Percentiles rank a stretch among this genome's conserved stretches.
Evolutionary conservation across 768 basidiomycete species (phyloP).

Genomic region (Russula ochroleuca): DNA sequence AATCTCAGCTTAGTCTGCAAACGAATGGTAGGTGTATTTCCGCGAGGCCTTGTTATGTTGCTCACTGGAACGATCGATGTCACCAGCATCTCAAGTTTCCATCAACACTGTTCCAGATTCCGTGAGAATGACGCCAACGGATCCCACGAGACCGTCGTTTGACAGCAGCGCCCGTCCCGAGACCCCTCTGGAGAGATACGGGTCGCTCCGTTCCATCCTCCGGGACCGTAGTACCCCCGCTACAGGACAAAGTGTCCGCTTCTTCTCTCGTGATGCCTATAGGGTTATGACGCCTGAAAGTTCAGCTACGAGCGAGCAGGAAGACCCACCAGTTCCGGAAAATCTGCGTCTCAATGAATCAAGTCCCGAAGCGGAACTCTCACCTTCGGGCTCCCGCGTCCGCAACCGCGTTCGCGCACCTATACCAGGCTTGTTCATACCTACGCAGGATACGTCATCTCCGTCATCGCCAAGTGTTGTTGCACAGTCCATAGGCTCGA

Average conservation of each 20-base stretch:
- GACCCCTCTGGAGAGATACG: conserved; percentile 39
- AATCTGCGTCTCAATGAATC: conserved; percentile 31
- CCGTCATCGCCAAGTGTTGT: conserved; percentile 24
- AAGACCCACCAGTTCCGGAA: conserved; percentile 32
- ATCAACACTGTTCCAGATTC: conserved; percentile 34
- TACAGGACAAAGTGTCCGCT: conserved; percentile 74
- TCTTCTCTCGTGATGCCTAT: conserved; percentile 68
- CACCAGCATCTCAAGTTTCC: conserved; percentile 21
- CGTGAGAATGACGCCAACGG: conserved; percentile 29
- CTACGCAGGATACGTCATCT: conserved; percentile 22
- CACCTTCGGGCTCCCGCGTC: conserved; percentile 21
- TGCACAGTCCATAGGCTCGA: conserved; percentile 29
- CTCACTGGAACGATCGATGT: background rate
- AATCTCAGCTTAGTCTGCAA: conserved; percentile 24
- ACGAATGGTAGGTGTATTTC: conserved; percentile 18
- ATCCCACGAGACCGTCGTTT: conserved; percentile 30
- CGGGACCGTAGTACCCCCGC: conserved; percentile 68
- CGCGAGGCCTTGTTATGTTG: background rate
- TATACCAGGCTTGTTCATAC: conserved; percentile 26
- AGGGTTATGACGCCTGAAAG: conserved; percentile 62
- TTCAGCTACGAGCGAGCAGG: conserved; percentile 42
- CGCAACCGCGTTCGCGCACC: conserved; percentile 18
- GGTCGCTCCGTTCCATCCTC: conserved; percentile 67
- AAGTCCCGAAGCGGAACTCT: conserved; percentile 30
- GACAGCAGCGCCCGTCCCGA: conserved; percentile 28